Percentiles rank a stretch among this genome's conserved stretches.
phyloP scores from a whole-genome alignment of 345 rosid species.

The Murraya koenigii region DNA sequence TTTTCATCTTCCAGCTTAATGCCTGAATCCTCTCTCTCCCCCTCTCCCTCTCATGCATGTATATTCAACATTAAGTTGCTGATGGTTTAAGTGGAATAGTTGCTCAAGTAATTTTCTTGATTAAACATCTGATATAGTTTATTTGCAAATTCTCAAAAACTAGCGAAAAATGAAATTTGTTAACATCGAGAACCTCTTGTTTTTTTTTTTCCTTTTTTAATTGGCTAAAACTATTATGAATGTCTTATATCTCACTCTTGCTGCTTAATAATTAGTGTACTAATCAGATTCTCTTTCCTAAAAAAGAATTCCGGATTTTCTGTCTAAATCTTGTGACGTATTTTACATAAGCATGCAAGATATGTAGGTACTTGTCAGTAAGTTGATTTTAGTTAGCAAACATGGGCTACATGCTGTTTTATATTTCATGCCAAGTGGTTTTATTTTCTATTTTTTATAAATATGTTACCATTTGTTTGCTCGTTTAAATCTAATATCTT shows the following conservation, averaged over 20 bases:
- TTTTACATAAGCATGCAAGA: background rate
- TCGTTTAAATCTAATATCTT: background rate
- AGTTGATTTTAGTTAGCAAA: background rate
- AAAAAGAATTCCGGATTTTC: background rate
- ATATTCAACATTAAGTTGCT: background rate
- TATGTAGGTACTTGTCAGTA: background rate
- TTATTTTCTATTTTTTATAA: background rate
- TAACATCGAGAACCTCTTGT: background rate
- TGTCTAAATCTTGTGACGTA: background rate
- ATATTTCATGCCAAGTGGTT: background rate
- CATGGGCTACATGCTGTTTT: background rate
- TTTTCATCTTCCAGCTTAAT: background rate
- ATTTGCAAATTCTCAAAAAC: background rate
- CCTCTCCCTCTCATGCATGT: background rate
- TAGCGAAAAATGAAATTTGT: background rate
- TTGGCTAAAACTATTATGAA: background rate
- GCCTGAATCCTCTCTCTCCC: background rate
- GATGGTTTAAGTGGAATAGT: background rate
- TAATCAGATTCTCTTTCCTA: background rate
- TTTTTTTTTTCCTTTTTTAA: background rate
- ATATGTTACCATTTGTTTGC: background rate
- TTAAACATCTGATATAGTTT: background rate
- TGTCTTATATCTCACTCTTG: background rate
- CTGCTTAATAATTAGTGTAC: background rate
- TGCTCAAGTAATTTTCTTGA: slow-evolving; percentile 3